Base-by-base conservation (phyloP, 2,329 filamentous ascomycete species). In the Trichoderma semiorbis region DNA sequence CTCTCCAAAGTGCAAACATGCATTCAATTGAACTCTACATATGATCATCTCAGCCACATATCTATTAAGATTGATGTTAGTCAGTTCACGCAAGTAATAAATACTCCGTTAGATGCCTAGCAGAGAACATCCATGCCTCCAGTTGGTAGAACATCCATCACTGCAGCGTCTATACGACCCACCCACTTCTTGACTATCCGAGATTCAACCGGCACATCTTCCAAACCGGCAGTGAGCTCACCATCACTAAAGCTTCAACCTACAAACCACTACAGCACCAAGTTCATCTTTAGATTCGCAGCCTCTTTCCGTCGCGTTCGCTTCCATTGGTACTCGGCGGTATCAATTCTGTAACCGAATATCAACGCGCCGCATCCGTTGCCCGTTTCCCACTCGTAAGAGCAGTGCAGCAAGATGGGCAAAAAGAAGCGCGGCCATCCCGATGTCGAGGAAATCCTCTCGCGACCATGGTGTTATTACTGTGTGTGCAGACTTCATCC, bases 401-500 rank as follows among this genome's bases (percentile, higher is more conserved):
- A 12, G 12, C 30, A 30, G n/a, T 18, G 6, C 68, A 14, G 5
- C 72, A 79, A 73, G 24, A 95, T 96, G 91, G 92, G 91, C 77
- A 97, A 97, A 85, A 97, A 96, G 86, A 95, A 94, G 89, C 92
- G 94, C 81, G 90, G 91, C 76, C 91, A 93, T 79, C 93, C 94
- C 74, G 90, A 95, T 78, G 86, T 98, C 76, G 93, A 98, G 84
- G 94, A 98, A 83, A 86, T 97, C 76, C 89, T 99, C 74, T 85
- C 87, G 76, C 92, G 95, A 72, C 92, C 95, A 64, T 98, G 95
- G 95, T 99, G 96, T 85, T 99, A 97, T 84, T 99, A 99, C 85
- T 99, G 96, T 91, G 75, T 47, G 82, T 39, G 30, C 57, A 26
- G 21, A 36, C 53, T 30, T 14, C 34, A 21, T 57, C 16, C 24